These are phyloP conservation scores for Fomitopsis schrenkii DNA, from an alignment of 1,284 basidiomycete species.

Conservation along the genomic window DNA sequence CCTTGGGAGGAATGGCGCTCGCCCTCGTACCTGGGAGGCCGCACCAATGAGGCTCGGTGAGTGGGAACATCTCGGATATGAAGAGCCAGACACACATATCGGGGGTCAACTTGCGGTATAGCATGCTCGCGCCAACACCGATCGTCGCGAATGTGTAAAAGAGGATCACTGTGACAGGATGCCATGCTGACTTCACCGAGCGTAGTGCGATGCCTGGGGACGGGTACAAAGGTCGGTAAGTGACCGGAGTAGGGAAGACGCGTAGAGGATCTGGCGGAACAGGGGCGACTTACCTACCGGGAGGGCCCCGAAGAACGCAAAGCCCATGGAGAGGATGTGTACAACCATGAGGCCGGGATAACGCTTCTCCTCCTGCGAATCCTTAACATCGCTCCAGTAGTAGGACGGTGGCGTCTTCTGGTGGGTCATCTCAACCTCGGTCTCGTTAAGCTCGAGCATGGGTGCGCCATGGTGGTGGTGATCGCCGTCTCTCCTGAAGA, in stretches of 20 bases:
- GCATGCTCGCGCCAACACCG: conserved; percentile 57
- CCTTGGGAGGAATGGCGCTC: conserved; percentile 57
- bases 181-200: conserved; percentile 63
- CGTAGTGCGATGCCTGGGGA: conserved; percentile 68
- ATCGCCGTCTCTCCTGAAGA: conserved; percentile 20
- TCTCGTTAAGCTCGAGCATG: conserved; percentile 67
- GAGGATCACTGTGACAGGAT: conserved; percentile 46
- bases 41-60: background rate
- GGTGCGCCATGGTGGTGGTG: conserved; percentile 36
- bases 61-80: background rate
- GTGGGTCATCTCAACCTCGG: conserved; percentile 59
- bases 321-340: conserved; percentile 64
- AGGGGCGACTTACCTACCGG: conserved; percentile 56
- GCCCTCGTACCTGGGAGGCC: conserved; percentile 58
- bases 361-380: conserved; percentile 39
- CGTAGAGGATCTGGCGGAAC: background rate
- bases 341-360: conserved; percentile 63
- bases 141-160: conserved; percentile 57
- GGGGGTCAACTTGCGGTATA: conserved; percentile 74
- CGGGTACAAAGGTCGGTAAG: conserved; percentile 6
- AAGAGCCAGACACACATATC: conserved; percentile 56
- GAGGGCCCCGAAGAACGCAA: conserved; percentile 74
- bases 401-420: conserved; percentile 72
- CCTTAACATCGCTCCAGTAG: conserved; percentile 70
- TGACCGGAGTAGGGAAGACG: background rate